Percentiles rank a stretch among this genome's conserved stretches.
These are phyloP conservation scores for Baudoinia panamericana DNA, from an alignment of 495 filamentous ascomycete species.

Conservation along the genomic window DNA sequence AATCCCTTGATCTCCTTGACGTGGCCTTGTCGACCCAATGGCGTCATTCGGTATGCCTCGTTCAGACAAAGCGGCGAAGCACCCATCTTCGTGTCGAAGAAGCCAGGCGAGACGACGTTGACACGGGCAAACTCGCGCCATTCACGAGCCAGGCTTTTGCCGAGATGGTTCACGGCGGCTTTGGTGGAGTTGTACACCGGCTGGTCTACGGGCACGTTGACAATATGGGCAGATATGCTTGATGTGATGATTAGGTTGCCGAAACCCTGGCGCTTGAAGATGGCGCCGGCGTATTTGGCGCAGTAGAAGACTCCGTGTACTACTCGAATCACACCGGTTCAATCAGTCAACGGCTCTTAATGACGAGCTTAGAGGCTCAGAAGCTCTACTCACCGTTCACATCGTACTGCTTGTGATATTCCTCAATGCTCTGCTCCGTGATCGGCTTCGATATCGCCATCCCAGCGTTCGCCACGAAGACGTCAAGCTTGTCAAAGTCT, in stretches of 20 bases:
- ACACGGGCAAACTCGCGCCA: slow-evolving; percentile 29
- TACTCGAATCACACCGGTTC: neutral
- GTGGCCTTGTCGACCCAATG: slow-evolving; percentile 27
- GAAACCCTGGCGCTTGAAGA: slow-evolving; percentile 26
- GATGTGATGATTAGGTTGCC: slow-evolving; percentile 29
- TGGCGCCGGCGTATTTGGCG: slow-evolving; percentile 28
- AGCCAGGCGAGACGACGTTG: slow-evolving; percentile 20
- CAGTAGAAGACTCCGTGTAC: slow-evolving; percentile 26
- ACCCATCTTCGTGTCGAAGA: slow-evolving; percentile 29
- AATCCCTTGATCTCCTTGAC: slow-evolving; percentile 29
- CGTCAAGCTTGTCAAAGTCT: slow-evolving; percentile 38
- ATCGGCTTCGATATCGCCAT: slow-evolving; percentile 41
- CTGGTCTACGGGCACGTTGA: slow-evolving; percentile 28
- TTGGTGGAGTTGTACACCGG: slow-evolving; percentile 26
- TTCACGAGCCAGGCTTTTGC: slow-evolving; percentile 25
- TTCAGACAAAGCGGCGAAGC: slow-evolving; percentile 26
- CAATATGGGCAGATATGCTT: slow-evolving; percentile 27
- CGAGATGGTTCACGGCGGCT: slow-evolving; percentile 26
- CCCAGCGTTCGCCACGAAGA: slow-evolving; percentile 40
- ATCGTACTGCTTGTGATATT: slow-evolving; percentile 32
- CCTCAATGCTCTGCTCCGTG: slow-evolving; percentile 33
- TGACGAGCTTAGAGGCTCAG: neutral
- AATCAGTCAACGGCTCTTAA: neutral
- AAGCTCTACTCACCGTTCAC: slow-evolving; percentile 20
- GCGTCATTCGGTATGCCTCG: slow-evolving; percentile 29